A percentile compares a stretch with the other conserved stretches of the same genome.
Evolutionary conservation across 2,329 filamentous ascomycete genomes (phyloP).

Genomic region (Bisporella sp.): DNA sequence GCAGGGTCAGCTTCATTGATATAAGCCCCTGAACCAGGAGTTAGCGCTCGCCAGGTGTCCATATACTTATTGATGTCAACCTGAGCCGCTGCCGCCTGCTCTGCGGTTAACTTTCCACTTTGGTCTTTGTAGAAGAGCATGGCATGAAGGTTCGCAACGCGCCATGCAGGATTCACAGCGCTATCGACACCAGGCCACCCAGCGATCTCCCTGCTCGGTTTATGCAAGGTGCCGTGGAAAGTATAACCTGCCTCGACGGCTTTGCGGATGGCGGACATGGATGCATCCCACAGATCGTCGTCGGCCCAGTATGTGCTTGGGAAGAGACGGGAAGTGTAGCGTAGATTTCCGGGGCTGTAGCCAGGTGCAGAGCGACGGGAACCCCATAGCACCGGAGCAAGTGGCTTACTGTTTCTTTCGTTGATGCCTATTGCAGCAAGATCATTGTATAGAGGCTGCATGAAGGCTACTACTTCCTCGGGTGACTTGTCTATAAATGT

Average conservation of each 20-base stretch:
- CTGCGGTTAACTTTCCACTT: constrained; percentile 25
- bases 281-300: constrained; percentile 14
- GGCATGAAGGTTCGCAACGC: constrained; percentile 27
- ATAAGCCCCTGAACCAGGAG: constrained; percentile 11
- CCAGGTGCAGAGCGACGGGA: constrained; percentile 11
- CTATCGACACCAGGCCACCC: constrained; percentile 1
- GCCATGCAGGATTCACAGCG: constrained; percentile 34
- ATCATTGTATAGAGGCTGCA: constrained; percentile 32
- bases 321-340: constrained; percentile 33
- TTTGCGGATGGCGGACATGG: constrained; percentile 24
- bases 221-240: constrained; percentile 21
- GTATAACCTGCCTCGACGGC: constrained; percentile 28
- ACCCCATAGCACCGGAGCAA: constrained; percentile 24
- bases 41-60: constrained; percentile 4
- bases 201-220: constrained; percentile 3
- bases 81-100: constrained; percentile 19
- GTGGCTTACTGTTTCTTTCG: constrained; percentile 19
- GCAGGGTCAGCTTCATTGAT: constrained; percentile 12
- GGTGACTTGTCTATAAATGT: constrained; percentile 26
- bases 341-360: constrained; percentile 17
- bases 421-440: constrained; percentile 26
- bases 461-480: constrained; percentile 14
- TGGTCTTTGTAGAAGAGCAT: constrained; percentile 17
- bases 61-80: constrained; percentile 9
- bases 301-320: constrained; percentile 32